These are phyloP conservation scores for Colletotrichum somersetense DNA, from an alignment of 2,329 filamentous ascomycete species.

Conservation along the genomic window DNA sequence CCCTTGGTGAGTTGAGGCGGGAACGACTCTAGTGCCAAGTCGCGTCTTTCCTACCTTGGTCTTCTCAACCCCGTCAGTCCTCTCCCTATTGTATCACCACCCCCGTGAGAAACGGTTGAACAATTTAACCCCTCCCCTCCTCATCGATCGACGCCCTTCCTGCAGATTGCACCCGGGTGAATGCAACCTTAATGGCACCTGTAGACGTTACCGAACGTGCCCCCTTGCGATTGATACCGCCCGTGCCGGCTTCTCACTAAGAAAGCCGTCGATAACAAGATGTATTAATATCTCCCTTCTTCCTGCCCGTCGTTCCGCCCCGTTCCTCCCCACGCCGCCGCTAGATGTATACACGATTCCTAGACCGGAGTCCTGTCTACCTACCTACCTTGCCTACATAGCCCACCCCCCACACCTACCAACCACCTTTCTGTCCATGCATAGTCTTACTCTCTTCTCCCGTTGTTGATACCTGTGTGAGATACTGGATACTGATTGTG, in stretches of 20 bases:
- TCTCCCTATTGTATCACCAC: not conserved
- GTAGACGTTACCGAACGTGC: slow-evolving; percentile 9
- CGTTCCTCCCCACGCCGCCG: not conserved
- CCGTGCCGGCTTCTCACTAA: slow-evolving; percentile 26
- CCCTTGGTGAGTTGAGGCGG: slow-evolving; percentile 6
- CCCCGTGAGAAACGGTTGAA: not conserved
- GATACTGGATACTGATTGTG: slow-evolving; percentile 7
- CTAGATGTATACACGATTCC: slow-evolving; percentile 9
- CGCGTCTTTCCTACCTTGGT: not conserved
- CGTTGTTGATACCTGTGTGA: slow-evolving; percentile 7
- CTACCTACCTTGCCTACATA: slow-evolving; percentile 5
- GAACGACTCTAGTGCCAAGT: not conserved
- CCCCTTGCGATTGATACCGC: slow-evolving; percentile 13
- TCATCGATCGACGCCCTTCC: slow-evolving; percentile 2
- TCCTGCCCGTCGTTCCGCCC: slow-evolving; percentile 13
- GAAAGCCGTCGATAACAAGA: slow-evolving; percentile 30
- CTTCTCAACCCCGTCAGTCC: slow-evolving; percentile 10
- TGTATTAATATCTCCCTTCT: slow-evolving; percentile 29
- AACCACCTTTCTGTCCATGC: not conserved
- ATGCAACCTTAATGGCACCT: slow-evolving; percentile 41
- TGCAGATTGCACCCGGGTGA: slow-evolving; percentile 24
- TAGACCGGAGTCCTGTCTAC: not conserved
- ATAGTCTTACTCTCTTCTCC: not conserved
- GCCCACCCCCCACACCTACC: not conserved
- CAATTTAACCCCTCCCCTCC: slow-evolving; percentile 2